Percentiles rank a stretch among this genome's conserved stretches.
Evolutionary conservation across 1,284 basidiomycete species (phyloP).

Genomic region (Tilletia caries): DNA sequence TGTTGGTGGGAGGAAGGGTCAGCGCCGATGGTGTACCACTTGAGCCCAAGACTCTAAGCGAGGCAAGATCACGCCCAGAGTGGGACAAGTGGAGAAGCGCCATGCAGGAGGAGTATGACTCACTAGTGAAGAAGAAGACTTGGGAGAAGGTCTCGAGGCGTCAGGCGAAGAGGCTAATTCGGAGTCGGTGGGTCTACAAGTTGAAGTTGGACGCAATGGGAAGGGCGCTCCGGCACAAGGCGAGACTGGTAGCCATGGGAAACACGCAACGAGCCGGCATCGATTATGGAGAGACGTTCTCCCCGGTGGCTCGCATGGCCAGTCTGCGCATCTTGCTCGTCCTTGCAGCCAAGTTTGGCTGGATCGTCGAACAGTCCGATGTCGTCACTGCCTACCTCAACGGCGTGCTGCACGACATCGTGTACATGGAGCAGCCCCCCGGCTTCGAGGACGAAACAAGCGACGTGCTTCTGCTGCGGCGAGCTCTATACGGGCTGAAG

Average conservation of each 20-base stretch:
- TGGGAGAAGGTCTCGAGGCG: background rate
- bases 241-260: background rate
- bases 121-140: background rate
- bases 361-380: background rate
- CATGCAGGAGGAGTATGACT: background rate
- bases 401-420: background rate
- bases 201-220: background rate
- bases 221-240: background rate
- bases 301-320: background rate
- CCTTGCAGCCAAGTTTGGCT: background rate
- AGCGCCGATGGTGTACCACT: conserved; percentile 37
- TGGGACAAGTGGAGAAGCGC: conserved; percentile 19
- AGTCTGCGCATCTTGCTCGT: background rate
- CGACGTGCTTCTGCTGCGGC: background rate
- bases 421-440: background rate
- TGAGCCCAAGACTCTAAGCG: conserved; percentile 38
- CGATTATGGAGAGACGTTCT: background rate
- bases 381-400: conserved; percentile 4
- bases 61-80: conserved; percentile 16
- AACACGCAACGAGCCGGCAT: background rate
- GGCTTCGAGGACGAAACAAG: background rate
- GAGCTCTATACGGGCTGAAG: background rate
- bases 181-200: conserved; percentile 11
- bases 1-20: too few relatives aligned
- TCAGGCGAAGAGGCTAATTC: background rate